phyloP scores from a whole-genome alignment of 208 protist species.

The Hexamita inflata region DNA sequence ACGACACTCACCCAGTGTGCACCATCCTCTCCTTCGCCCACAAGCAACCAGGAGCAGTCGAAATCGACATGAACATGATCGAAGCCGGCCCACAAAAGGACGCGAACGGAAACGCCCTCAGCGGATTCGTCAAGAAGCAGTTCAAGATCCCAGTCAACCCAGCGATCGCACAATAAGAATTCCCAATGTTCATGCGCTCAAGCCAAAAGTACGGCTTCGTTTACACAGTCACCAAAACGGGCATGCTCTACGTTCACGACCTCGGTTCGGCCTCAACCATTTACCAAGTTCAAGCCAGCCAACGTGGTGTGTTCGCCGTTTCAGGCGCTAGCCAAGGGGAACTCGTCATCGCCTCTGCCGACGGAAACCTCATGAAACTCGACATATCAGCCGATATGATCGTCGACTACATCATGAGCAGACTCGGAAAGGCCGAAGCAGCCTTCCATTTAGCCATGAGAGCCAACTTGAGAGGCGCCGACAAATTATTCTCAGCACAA shows the following conservation, averaged over 20 bases:
- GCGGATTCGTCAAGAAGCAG: neutral
- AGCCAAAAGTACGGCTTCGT: constrained; percentile 76
- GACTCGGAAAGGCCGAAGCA: constrained; percentile 70
- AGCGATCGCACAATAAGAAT: constrained; percentile 60
- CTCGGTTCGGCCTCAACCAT: constrained; percentile 68
- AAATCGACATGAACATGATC: constrained; percentile 62
- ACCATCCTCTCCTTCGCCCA: constrained; percentile 79
- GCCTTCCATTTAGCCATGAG: constrained; percentile 77
- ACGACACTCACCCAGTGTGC: constrained; percentile 53
- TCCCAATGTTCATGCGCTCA: constrained; percentile 83
- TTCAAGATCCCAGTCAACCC: constrained; percentile 21
- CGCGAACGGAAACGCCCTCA: constrained; percentile 43
- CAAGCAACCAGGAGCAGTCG: constrained; percentile 52
- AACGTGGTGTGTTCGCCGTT: constrained; percentile 59
- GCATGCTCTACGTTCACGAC: constrained; percentile 45
- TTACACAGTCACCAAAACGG: constrained; percentile 69
- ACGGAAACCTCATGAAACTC: constrained; percentile 62
- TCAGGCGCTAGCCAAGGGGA: constrained; percentile 71
- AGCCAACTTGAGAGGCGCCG: constrained; percentile 83
- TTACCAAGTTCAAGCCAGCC: constrained; percentile 77
- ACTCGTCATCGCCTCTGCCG: constrained; percentile 6
- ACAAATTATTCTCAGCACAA: constrained; percentile 78
- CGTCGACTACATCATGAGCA: constrained; percentile 77
- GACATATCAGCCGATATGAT: constrained; percentile 80
- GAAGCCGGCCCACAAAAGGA: constrained; percentile 63